phyloP scores from a whole-genome alignment of 2,329 filamentous ascomycete species.

The Paracamarosporium sp. region DNA sequence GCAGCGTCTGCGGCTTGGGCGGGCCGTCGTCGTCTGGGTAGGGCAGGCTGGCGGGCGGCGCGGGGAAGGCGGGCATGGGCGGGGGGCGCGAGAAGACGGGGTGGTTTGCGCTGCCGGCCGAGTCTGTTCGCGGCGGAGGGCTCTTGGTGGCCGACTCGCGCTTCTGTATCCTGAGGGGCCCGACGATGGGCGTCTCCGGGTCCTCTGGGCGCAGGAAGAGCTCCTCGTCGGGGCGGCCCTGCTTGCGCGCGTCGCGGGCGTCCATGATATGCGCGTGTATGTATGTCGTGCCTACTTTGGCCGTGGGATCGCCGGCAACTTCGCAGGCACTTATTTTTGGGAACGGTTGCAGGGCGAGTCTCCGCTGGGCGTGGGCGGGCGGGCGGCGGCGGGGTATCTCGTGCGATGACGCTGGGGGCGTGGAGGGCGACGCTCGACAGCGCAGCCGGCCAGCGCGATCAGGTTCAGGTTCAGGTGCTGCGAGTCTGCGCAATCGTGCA shows the following conservation, averaged over 20 bases:
- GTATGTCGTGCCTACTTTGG: slow-evolving; percentile 12
- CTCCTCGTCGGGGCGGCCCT: slow-evolving; percentile 78
- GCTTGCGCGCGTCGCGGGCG: slow-evolving; percentile 50
- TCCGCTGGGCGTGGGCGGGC: slow-evolving; percentile 14
- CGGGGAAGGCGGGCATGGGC: slow-evolving; percentile 70
- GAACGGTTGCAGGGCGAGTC: slow-evolving; percentile 24
- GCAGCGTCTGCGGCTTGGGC: slow-evolving; percentile 27
- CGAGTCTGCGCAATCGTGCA: slow-evolving; percentile 11
- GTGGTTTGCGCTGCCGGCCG: slow-evolving; percentile 66
- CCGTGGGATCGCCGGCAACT: slow-evolving; percentile 30
- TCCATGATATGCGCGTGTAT: slow-evolving; percentile 43
- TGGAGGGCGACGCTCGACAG: slow-evolving; percentile 7
- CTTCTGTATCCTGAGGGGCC: slow-evolving; percentile 85
- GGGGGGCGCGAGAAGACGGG: slow-evolving; percentile 46
- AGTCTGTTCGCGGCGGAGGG: slow-evolving; percentile 63
- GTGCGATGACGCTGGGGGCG: slow-evolving; percentile 23
- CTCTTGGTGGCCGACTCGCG: slow-evolving; percentile 60
- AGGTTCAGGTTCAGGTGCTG: slow-evolving; percentile 5
- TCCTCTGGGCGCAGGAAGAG: slow-evolving; percentile 70
- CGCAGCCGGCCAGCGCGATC: slow-evolving; percentile 11
- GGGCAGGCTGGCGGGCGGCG: slow-evolving; percentile 52
- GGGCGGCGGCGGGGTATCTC: slow-evolving; percentile 22
- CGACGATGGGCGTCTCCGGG: slow-evolving; percentile 77
- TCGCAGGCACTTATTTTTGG: slow-evolving; percentile 34
- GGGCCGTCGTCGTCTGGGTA: slow-evolving; percentile 55